phyloP scores from a whole-genome alignment of 2,329 filamentous ascomycete genomes.

The Verticillium klebahnii region DNA sequence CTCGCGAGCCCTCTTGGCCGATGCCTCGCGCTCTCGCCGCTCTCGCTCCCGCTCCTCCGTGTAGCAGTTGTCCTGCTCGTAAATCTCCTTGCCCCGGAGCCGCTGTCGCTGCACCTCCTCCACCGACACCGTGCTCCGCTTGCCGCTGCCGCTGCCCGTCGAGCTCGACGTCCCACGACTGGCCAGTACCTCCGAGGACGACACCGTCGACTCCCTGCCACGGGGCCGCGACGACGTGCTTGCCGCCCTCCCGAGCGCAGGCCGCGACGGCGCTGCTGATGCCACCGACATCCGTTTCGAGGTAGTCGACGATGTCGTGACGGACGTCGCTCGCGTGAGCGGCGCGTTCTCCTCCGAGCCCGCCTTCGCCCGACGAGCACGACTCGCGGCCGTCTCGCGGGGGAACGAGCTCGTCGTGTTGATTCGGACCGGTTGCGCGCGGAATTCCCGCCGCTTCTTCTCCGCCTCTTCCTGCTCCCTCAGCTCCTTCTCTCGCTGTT shows the following conservation, averaged over 20 bases:
- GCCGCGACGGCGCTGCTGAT: neutral
- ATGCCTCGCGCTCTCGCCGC: constrained; percentile 47
- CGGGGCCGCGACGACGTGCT: constrained; percentile 5
- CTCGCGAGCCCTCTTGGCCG: constrained; percentile 50
- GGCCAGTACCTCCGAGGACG: neutral
- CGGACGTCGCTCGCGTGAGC: neutral
- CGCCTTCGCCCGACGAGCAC: constrained; percentile 45
- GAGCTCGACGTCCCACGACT: constrained; percentile 42
- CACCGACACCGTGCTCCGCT: constrained; percentile 43
- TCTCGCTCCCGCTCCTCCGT: constrained; percentile 46
- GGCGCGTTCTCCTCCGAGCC: constrained; percentile 11
- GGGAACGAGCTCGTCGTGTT: constrained; percentile 38
- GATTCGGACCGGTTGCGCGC: constrained; percentile 51
- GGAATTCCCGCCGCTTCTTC: constrained; percentile 57
- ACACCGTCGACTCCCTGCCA: constrained; percentile 6
- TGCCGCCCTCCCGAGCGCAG: neutral
- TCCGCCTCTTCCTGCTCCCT: constrained; percentile 56
- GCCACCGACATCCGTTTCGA: constrained; percentile 14
- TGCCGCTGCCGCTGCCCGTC: constrained; percentile 29
- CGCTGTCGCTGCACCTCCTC: constrained; percentile 48
- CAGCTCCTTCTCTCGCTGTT: constrained; percentile 51
- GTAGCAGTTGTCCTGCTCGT: constrained; percentile 45
- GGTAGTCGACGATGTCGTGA: neutral
- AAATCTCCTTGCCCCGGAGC: constrained; percentile 48
- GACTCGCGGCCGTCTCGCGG: constrained; percentile 55